Base-by-base conservation (phyloP, 371 early-diverging fungal species). In the Lichtheimia ramosa region DNA sequence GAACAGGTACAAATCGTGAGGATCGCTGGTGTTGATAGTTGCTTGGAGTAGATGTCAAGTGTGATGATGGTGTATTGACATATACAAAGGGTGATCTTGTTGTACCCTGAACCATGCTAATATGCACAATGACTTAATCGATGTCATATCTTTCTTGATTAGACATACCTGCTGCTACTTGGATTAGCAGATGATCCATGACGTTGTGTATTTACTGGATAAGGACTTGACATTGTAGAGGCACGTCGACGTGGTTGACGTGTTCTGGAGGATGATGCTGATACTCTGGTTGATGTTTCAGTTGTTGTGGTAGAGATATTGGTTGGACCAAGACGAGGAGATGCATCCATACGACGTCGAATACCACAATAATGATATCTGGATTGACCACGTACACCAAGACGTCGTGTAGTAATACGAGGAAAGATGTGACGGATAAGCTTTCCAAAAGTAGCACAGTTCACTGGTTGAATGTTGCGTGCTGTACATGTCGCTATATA, bases 381-480 rank as follows among this genome's bases (percentile, higher is more conserved):
- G 24, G 83, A 83, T 62, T 84, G 78, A 7, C 88, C 88, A 15
- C 89, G 58, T 0, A 75, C 83, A 20, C 89, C 89, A 2, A 89
- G 59, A 25, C 89, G 77, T 50, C 89, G 71, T 10, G 87, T 89
- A 28, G 77, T 75, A 34, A 89, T 66, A 20, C 76, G 73, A 2
- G 89, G 87, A 49, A 86, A 87, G 16, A 86, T 81, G 34, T 74
- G 67, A 12, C 87, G 70, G 20, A 89, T 79, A 1, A 87, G 69
- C 53, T 89, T 89, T 7, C 89, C 89, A 75, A 88, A 88, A 7
- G 83, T 81, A 27, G 89, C 87, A 8, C 84, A 77, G 63, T 87
- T 89, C 62, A 89, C 80, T 64, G 88, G 83, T 57, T 63, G 62
- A 20, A 82, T 61, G 42, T 67, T 41, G 14, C 48, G 24, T 57